Evolutionary conservation across 179 eudicot species (phyloP), one percentile per base, ranked within the genome.

Genomic region (Amaranthus tricolor): DNA sequence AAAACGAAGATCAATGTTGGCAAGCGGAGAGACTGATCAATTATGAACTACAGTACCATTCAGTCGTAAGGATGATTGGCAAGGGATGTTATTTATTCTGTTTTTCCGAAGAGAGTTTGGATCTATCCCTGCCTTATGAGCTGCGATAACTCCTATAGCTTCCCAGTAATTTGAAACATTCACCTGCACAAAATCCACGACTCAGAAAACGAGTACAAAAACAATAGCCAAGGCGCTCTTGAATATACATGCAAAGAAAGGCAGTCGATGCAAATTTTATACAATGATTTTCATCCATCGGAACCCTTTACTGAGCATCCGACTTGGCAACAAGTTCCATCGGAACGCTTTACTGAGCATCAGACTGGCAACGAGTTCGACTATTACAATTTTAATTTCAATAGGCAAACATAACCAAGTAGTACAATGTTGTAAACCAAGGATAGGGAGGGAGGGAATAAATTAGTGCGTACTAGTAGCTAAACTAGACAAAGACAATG

Each of bases 131-230:
- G 98, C 97, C 76, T 90, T 94, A 71, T 94, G 98, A 80, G 97
- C 98, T 58, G 94, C 96, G 69, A 88, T 70, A 67, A 92, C 94
- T 79, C 98, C 97, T 73, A 92, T 90, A 31, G 97, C 98, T 79
- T 94, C 98, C 97, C 96, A 94, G 75, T 92, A 92, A 74, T 92
- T 94, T 9, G 94, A 85, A 74, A 94, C 97, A 78, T 84, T 86
- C 16, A 93, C 83, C 96, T 90, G 85, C 31, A 65, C n/a, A 69
- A 9, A 66, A 52, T 24, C 31, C 54, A 51, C 1, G 5, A 76
- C 62, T 59, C 24, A 62, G 62, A 20, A 49, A 20, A 13, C 10
- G 2, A 50, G 56, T 20, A 49, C 50, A 60, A 12, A 61, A 21
- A 4, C n/a, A 61, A 10, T 31, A 31, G 40, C 40, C 40, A 31